These are phyloP conservation scores for Suillus variegatus DNA, from an alignment of 768 basidiomycete genomes.

Conservation along the genomic window DNA sequence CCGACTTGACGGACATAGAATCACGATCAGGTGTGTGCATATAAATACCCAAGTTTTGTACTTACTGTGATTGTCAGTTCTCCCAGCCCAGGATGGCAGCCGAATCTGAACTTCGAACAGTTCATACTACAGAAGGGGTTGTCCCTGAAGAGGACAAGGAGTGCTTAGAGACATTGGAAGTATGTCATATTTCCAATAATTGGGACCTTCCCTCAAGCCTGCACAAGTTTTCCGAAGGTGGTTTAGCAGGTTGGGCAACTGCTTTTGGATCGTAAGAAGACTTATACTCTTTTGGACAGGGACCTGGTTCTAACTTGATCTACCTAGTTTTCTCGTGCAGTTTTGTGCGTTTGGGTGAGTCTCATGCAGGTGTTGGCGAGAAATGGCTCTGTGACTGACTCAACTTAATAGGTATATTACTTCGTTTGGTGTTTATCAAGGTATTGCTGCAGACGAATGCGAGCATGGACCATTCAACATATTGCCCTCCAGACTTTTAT, in stretches of 20 bases:
- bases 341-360: not conserved
- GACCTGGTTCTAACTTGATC: not conserved
- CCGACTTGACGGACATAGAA: not conserved
- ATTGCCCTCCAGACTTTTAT: not conserved
- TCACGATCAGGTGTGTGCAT: not conserved
- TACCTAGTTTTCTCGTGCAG: not conserved
- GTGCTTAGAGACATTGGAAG: not conserved
- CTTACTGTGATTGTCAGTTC: not conserved
- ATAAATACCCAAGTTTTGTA: not conserved
- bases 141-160: not conserved
- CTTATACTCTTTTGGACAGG: no score
- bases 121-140: not conserved
- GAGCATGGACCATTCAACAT: not conserved
- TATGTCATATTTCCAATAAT: not conserved
- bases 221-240: not conserved
- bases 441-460: not conserved
- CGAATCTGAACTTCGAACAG: not conserved
- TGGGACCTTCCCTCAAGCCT: not conserved
- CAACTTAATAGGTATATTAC: not conserved
- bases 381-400: not conserved
- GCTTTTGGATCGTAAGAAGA: conserved; percentile 1
- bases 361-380: not conserved
- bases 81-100: not conserved
- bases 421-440: conserved; percentile 1
- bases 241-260: not conserved